These are phyloP conservation scores for Citrus glauca DNA, from an alignment of 345 rosid species.

Conservation along the genomic window DNA sequence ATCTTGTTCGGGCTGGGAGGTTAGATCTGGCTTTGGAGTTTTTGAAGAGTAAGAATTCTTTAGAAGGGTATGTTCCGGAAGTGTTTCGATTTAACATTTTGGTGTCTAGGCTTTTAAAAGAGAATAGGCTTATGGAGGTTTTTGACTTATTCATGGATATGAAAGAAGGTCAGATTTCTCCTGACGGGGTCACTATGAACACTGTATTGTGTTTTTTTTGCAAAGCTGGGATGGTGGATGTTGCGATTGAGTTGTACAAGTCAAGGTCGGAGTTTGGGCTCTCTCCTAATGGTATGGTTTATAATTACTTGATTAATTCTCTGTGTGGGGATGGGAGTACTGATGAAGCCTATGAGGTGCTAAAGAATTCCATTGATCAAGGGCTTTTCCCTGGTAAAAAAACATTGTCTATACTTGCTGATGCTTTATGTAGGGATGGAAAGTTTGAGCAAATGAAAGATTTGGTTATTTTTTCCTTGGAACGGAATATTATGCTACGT, in stretches of 20 bases:
- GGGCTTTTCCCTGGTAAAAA: conserved; percentile 55
- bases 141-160: conserved; percentile 68
- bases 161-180: conserved; percentile 48
- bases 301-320: conserved; percentile 61
- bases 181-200: conserved; percentile 57
- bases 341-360: conserved; percentile 54
- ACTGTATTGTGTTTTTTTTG: conserved; percentile 75
- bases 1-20: conserved; percentile 45
- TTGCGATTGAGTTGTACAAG: conserved; percentile 62
- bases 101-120: conserved; percentile 50
- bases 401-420: conserved; percentile 49
- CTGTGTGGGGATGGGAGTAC: conserved; percentile 44
- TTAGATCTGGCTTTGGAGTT: conserved; percentile 52
- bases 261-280: conserved; percentile 55
- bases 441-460: conserved; percentile 66
- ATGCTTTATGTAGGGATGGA: conserved; percentile 59
- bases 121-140: conserved; percentile 53
- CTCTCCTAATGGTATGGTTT: conserved; percentile 46
- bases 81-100: conserved; percentile 53
- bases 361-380: conserved; percentile 45
- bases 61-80: conserved; percentile 54
- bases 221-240: conserved; percentile 78
- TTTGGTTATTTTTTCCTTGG: conserved; percentile 39
- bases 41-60: conserved; percentile 41
- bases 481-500: conserved; percentile 39